These are phyloP conservation scores for Rubroboletus satanas DNA, from an alignment of 768 basidiomycete species.

Conservation along the genomic window DNA sequence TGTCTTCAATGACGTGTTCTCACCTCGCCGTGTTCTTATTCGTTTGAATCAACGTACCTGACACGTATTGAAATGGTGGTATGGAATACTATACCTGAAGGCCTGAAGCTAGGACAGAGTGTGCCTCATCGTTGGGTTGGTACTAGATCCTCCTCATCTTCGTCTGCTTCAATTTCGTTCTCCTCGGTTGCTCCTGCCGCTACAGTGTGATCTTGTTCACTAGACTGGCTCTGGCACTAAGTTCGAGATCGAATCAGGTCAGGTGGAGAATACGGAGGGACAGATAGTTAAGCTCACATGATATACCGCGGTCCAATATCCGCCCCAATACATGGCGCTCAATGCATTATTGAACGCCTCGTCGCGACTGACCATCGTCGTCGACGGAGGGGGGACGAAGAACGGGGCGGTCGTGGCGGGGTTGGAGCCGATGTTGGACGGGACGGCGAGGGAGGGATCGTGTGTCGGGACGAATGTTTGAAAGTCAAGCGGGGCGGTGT, in stretches of 20 bases:
- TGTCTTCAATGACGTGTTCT: not conserved
- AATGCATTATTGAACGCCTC: slow-evolving; percentile 75
- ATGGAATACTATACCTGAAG: not conserved
- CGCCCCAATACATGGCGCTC: slow-evolving; percentile 81
- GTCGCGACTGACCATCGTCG: slow-evolving; percentile 52
- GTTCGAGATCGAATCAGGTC: not conserved
- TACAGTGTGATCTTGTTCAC: slow-evolving; percentile 14
- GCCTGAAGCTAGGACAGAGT: not conserved
- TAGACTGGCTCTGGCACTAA: slow-evolving; percentile 34
- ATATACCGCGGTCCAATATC: slow-evolving; percentile 86
- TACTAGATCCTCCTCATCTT: slow-evolving; percentile 23
- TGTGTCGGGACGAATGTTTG: slow-evolving; percentile 67
- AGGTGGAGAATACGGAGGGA: not conserved
- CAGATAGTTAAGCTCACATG: slow-evolving; percentile 47
- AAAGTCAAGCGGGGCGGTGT: slow-evolving; percentile 67
- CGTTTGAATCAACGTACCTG: slow-evolving; percentile 18
- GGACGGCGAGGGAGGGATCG: slow-evolving; percentile 54
- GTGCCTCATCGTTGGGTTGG: slow-evolving; percentile 27
- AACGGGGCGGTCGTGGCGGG: slow-evolving; percentile 11
- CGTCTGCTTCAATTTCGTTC: slow-evolving; percentile 25
- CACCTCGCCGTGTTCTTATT: not conserved
- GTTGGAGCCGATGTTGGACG: slow-evolving; percentile 23
- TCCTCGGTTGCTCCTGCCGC: slow-evolving; percentile 31
- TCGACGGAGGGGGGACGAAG: slow-evolving; percentile 32
- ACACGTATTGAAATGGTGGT: not conserved